Evolutionary conservation across 2,329 filamentous ascomycete genomes (phyloP).

Genomic region (Graphiopsis chlorocephala): DNA sequence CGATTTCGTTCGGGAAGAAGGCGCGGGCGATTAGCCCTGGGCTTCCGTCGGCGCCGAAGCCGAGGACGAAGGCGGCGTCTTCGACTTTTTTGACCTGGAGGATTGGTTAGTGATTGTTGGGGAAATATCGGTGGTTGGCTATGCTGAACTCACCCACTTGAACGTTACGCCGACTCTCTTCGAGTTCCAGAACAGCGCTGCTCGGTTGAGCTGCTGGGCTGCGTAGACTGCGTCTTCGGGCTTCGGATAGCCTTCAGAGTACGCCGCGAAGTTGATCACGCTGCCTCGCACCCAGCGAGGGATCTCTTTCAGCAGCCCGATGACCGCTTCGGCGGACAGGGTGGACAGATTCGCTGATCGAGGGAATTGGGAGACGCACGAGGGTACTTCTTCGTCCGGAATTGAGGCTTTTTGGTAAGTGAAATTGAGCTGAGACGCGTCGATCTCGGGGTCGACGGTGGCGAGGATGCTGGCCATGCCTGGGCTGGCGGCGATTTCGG

Average conservation of each 20-base stretch:
- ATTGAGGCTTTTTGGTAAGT: not conserved
- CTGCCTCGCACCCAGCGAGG: not conserved
- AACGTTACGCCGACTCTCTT: slow-evolving; percentile 3
- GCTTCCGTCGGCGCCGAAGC: not conserved
- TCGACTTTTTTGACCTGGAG: not conserved
- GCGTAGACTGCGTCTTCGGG: not conserved
- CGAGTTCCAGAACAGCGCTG: slow-evolving; percentile 1
- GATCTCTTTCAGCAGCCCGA: not conserved
- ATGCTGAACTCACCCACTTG: not conserved
- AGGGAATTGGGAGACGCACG: not conserved
- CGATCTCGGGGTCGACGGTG: not conserved
- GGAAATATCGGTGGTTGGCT: not conserved
- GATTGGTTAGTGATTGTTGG: not conserved
- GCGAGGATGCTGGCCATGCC: not conserved
- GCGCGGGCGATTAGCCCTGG: not conserved
- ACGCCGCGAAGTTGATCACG: slow-evolving; percentile 10
- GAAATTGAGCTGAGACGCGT: not conserved
- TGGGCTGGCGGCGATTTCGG: not conserved
- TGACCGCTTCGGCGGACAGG: not conserved
- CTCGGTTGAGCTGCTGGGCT: slow-evolving; percentile 2
- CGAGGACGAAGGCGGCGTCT: not conserved
- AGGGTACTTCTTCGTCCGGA: not conserved
- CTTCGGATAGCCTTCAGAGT: not conserved
- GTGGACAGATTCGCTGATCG: not conserved
- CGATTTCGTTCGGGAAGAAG: not conserved